Evolutionary conservation across 1,139 yeast species (phyloP), one percentile per base, ranked within the genome.

Genomic region (Magnusiomyces sp.): DNA sequence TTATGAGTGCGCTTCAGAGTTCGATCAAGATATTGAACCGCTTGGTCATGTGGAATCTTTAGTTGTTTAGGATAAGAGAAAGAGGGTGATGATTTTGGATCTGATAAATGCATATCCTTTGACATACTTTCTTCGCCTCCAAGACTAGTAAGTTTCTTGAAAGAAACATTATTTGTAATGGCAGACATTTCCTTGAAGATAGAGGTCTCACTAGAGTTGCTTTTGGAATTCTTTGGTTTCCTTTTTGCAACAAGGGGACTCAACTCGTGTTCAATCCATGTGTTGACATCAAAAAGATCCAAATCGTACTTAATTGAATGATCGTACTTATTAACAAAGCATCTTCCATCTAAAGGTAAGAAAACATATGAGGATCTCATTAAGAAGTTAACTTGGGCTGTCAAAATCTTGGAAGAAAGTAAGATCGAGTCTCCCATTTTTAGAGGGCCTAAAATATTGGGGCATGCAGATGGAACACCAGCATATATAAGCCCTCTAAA

Each of bases 301-400:
- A 88, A 64, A 54, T 79, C 79, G 60, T 79, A 81, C 49, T 74
- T 71, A 58, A 81, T 79, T 40, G 74, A 71, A 0, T 84, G 77
- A 46, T 64, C 64, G 2, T 73, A 68, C 43, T 67, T 72, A 61
- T 88, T 81, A 47, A 80, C 77, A 62, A 88, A 88, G 43, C 87
- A 80, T 33, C 80, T 72, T 3, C 95, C 95, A 58, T 78, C 75
- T 13, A 79, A 65, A 0, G 97, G 97, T 40, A 89, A 66, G 63
- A 89, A 88, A 38, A 80, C 73, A 65, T 78, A 88, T 50, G 90
- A 80, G 37, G 92, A 82, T 59, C 97, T 74, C 95, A 89, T 87
- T 72, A 87, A 79, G 64, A 89, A 89, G 62, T 86, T 88, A 9
- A 83, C 83, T 62, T 87, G 94, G 37, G 83, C 80, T 1, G 95